Conservation (phyloP, 345 rosid species). For the Eucalyptus cloeziana region DNA sequence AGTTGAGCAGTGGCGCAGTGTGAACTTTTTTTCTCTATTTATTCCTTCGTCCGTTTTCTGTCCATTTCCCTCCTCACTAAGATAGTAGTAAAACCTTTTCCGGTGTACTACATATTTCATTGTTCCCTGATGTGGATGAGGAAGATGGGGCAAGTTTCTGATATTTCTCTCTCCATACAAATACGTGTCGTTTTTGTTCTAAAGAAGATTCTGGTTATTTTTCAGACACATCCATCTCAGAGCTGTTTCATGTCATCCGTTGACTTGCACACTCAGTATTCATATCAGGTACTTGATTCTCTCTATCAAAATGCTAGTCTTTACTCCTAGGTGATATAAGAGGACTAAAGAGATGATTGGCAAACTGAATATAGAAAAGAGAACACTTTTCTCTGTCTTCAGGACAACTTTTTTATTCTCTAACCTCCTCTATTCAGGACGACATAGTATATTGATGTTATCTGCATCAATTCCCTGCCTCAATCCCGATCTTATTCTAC, state of each 20-base stretch:
- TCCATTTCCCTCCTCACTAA: background rate
- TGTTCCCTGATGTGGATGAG: background rate
- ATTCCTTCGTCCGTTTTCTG: background rate
- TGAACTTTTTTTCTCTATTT: background rate
- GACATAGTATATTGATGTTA: background rate
- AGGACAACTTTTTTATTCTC: background rate
- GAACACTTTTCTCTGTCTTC: background rate
- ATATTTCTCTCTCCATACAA: background rate
- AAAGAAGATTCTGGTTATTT: background rate
- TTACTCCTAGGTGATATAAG: background rate
- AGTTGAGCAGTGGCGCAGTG: background rate
- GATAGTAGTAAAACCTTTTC: background rate
- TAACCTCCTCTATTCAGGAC: background rate
- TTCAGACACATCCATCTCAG: conserved; percentile 95
- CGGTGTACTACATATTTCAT: background rate
- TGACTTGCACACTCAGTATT: conserved; percentile 89
- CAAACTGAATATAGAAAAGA: background rate
- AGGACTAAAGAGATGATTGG: background rate
- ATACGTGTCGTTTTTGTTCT: background rate
- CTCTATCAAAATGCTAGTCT: background rate
- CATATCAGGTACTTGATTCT: conserved; percentile 44
- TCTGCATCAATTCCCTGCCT: background rate
- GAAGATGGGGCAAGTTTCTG: background rate
- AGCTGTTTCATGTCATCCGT: conserved; percentile 89
- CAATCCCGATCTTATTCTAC: background rate